Conservation (phyloP, 345 rosid genomes). For the Eucalyptus sp. region DNA sequence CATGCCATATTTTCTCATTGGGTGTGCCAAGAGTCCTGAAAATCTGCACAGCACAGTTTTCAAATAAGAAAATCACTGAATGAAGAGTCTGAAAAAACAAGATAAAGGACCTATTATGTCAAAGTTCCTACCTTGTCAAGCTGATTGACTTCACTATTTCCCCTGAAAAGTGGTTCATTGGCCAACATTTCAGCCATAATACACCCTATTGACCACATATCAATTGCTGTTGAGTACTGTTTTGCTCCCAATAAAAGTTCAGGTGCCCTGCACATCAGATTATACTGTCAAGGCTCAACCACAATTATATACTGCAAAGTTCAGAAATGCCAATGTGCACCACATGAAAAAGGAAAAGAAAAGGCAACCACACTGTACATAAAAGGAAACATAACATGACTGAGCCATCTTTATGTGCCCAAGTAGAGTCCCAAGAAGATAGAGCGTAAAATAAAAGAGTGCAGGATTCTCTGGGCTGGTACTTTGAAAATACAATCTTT, state of each 20-base stretch:
- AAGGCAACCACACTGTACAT: not conserved
- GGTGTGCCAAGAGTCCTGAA: slow-evolving; percentile 78
- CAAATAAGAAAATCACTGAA: not conserved
- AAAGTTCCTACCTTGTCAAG: slow-evolving; percentile 39
- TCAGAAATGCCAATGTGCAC: not conserved
- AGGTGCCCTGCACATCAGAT: slow-evolving; percentile 50
- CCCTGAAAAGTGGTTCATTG: slow-evolving; percentile 60
- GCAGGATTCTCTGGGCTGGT: not conserved
- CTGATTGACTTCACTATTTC: slow-evolving; percentile 64
- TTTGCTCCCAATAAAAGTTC: slow-evolving; percentile 77
- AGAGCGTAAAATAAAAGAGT: not conserved
- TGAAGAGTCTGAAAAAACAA: not conserved
- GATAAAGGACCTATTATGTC: not conserved
- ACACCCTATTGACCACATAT: slow-evolving; percentile 96
- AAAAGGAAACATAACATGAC: not conserved
- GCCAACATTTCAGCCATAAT: slow-evolving; percentile 86
- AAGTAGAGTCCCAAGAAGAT: not conserved
- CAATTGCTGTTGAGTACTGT: slow-evolving; percentile 72
- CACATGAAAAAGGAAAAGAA: not conserved
- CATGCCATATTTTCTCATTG: slow-evolving; percentile 57
- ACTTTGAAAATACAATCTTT: not conserved
- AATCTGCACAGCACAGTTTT: slow-evolving; percentile 17
- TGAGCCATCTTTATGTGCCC: not conserved
- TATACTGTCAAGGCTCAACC: not conserved
- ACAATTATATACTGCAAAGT: not conserved